Evolutionary conservation across 805 yeast genomes (phyloP).

Genomic region (Saccharomycopsis babjevae): DNA sequence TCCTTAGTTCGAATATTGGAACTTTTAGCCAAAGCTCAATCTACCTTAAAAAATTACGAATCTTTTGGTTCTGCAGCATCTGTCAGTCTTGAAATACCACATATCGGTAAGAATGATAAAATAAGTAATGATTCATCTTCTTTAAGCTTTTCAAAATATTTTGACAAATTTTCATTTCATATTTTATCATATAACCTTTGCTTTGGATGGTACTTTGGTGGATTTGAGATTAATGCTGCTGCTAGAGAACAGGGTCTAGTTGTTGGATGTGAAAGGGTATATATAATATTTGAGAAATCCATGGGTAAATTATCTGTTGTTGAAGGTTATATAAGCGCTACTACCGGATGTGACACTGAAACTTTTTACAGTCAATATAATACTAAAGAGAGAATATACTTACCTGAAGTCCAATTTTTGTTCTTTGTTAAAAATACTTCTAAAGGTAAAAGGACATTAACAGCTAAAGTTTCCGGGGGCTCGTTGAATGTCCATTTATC

Average conservation of each 20-base stretch:
- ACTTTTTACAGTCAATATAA: conserved; percentile 42
- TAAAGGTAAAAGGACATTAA: conserved; percentile 29
- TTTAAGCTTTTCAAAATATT: conserved; percentile 4
- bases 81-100: background rate
- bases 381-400: conserved; percentile 49
- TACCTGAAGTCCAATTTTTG: conserved; percentile 57
- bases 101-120: background rate
- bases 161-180: conserved; percentile 41
- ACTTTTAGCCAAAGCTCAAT: conserved; percentile 16
- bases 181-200: conserved; percentile 57
- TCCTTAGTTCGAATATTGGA: conserved; percentile 33
- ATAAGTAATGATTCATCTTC: background rate
- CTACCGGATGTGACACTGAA: conserved; percentile 46
- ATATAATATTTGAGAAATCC: conserved; percentile 49
- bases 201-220: conserved; percentile 69
- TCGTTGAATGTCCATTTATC: conserved; percentile 55
- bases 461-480: conserved; percentile 53
- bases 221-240: conserved; percentile 17
- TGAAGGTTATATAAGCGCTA: conserved; percentile 63
- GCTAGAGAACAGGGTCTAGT: conserved; percentile 34
- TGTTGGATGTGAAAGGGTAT: conserved; percentile 65
- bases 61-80: background rate
- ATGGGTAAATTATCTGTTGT: conserved; percentile 59
- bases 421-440: conserved; percentile 29
- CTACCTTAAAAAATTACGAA: background rate